Evolutionary conservation across 2,329 filamentous ascomycete genomes (phyloP).

Genomic region (Cordyceps javanica): DNA sequence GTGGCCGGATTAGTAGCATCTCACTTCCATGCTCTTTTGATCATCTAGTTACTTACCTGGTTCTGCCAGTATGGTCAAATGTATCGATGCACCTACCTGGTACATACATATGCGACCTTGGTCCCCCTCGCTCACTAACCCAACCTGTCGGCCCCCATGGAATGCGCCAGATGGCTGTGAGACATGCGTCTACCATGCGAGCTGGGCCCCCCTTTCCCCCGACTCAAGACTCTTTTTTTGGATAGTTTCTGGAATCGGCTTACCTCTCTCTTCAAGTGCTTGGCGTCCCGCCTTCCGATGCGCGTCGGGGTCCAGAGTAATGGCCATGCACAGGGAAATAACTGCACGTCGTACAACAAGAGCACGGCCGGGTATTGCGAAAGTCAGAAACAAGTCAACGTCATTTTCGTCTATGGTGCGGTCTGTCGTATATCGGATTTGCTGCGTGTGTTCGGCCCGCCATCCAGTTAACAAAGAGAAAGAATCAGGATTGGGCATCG

Average conservation of each 20-base stretch:
- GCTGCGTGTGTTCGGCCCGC: not conserved
- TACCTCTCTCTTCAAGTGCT: not conserved
- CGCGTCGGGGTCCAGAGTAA: not conserved
- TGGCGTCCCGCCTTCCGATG: constrained; percentile 5
- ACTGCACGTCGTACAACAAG: not conserved
- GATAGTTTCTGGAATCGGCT: constrained; percentile 1
- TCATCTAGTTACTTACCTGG: not conserved
- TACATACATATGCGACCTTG: too few species aligned
- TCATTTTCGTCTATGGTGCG: not conserved
- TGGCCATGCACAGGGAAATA: not conserved
- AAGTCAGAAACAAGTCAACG: not conserved
- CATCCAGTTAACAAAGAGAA: constrained; percentile 2
- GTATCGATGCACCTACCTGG: too few species aligned
- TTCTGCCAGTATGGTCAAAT: too few species aligned
- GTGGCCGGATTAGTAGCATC: not conserved
- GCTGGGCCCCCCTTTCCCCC: not conserved
- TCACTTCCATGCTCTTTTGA: not conserved
- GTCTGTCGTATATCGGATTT: constrained; percentile 4
- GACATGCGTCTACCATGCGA: constrained; percentile 10
- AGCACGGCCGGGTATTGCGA: not conserved
- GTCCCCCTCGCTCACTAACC: not conserved
- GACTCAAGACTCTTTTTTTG: constrained; percentile 9
- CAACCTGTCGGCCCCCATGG: constrained; percentile 4
- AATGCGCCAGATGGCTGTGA: constrained; percentile 4
- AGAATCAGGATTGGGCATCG: not conserved